A percentile compares a stretch with the other conserved stretches of the same genome.
Conservation (phyloP, 495 filamentous ascomycete genomes). For the Achaetomiella virescens region DNA sequence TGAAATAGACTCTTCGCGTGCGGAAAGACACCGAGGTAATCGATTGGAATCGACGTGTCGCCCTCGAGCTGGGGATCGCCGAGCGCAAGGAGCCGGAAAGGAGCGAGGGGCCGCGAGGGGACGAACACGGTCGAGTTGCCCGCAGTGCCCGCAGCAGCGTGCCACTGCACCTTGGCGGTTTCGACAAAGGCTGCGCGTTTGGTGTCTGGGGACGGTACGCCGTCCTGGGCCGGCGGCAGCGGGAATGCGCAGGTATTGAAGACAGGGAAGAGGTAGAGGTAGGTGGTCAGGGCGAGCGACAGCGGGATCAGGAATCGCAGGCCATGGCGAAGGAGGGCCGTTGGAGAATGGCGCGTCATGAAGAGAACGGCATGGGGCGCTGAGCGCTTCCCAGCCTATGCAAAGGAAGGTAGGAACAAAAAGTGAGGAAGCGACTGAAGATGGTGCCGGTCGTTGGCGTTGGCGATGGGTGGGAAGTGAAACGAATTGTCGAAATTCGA, state of each 20-base stretch:
- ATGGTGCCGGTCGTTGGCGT: background rate
- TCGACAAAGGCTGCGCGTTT: slow-evolving; percentile 35
- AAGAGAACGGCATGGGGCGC: slow-evolving; percentile 32
- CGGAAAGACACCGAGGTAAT: slow-evolving; percentile 54
- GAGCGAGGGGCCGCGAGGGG: slow-evolving; percentile 44
- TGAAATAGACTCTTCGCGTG: slow-evolving; percentile 50
- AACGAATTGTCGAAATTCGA: background rate
- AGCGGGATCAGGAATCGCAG: slow-evolving; percentile 64
- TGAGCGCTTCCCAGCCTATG: background rate
- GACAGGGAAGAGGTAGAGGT: slow-evolving; percentile 84
- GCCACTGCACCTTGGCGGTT: slow-evolving; percentile 46
- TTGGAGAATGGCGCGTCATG: slow-evolving; percentile 51
- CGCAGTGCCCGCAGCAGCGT: slow-evolving; percentile 5
- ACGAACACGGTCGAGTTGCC: slow-evolving; percentile 7
- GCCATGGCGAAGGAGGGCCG: slow-evolving; percentile 52
- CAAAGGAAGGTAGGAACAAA: background rate
- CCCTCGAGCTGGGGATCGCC: slow-evolving; percentile 95
- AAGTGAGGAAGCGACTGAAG: background rate
- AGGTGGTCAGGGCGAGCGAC: slow-evolving; percentile 59
- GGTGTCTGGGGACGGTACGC: slow-evolving; percentile 22
- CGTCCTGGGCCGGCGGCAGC: slow-evolving; percentile 34
- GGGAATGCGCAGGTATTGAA: slow-evolving; percentile 81
- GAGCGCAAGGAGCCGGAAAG: slow-evolving; percentile 82
- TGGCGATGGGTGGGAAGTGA: background rate
- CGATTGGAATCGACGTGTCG: slow-evolving; percentile 68